Base-by-base conservation (phyloP, 306 rosid species). In the Betula pendula region DNA sequence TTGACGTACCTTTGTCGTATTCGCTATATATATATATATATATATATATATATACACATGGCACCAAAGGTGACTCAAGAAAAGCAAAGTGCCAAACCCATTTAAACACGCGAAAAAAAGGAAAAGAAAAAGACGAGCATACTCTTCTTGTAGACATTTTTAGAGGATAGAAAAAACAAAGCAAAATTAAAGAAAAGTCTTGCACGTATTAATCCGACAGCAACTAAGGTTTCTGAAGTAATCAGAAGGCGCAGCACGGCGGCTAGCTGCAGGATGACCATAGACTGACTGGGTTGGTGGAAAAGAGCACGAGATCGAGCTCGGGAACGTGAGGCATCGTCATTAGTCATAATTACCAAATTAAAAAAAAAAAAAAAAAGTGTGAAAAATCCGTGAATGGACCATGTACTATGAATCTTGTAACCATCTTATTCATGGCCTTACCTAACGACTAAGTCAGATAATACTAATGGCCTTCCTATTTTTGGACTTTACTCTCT, bases 341-440 rank as follows among this genome's bases (percentile, higher is more conserved):
- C 76, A 73, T 29, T 47, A 42, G 1, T 25, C 76, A 70, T 29
- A 22, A 45, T 77, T 6, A 12, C 76, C 80, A 66, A 51, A 48
- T 67, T 38, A 38, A 38, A 38, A 38, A 38, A 38, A 35, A 35
- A 3, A 35, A 20, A 66, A 67, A 16, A 20, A 66, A 67, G 11
- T 42, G 68, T 75, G 86, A 77, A 68, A 58, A 35, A 42, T 63
- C n/a, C 48, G 29, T 51, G 38, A 75, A 75, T 19, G 24, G 91
- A 79, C 96, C 62, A 81, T 43, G 72, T 91, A 59, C 96, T 58
- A 84, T 87, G 93, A 84, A 91, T 87, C 89, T 29, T 84, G 88
- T 85, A 52, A 68, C 49, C 88, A 85, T 91, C 42, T 38, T 38
- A 38, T 38, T 38, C 91, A 81, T 7, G 67, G 67, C 63, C 77